phyloP scores from a whole-genome alignment of 2,329 filamentous ascomycete genomes.

The Phoma sp. region DNA sequence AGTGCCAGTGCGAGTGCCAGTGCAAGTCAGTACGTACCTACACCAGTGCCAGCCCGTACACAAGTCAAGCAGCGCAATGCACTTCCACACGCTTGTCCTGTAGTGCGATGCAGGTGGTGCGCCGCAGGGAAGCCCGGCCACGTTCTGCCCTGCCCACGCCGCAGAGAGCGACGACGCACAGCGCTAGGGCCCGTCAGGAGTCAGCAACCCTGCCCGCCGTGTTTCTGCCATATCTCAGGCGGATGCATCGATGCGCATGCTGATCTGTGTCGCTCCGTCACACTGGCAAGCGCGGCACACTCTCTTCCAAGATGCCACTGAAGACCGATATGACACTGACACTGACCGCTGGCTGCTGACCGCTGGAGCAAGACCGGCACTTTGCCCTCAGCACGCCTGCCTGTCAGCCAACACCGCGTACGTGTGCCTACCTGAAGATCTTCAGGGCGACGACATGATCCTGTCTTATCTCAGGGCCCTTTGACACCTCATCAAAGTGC shows the following conservation, averaged over 20 bases:
- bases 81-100: constrained; percentile 8
- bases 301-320: not conserved
- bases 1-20: not conserved
- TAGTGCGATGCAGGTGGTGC: constrained; percentile 9
- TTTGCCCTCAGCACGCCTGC: not conserved
- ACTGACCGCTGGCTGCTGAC: not conserved
- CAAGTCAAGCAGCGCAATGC: not conserved
- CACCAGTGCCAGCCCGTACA: too few species aligned
- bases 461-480: constrained; percentile 6
- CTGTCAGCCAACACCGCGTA: not conserved
- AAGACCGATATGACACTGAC: too few species aligned
- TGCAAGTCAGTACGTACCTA: too few species aligned
- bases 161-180: constrained; percentile 6
- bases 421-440: too few species aligned
- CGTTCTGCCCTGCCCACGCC: constrained; percentile 14
- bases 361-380: not conserved
- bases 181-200: constrained; percentile 16
- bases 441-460: constrained; percentile 12
- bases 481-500: constrained; percentile 19
- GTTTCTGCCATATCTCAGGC: constrained; percentile 13
- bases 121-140: constrained; percentile 17
- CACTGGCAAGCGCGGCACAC: constrained; percentile 14
- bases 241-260: constrained; percentile 6
- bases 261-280: constrained; percentile 11
- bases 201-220: constrained; percentile 14